Base-by-base conservation (phyloP, 805 yeast species). In the Nematodospora valgi region DNA sequence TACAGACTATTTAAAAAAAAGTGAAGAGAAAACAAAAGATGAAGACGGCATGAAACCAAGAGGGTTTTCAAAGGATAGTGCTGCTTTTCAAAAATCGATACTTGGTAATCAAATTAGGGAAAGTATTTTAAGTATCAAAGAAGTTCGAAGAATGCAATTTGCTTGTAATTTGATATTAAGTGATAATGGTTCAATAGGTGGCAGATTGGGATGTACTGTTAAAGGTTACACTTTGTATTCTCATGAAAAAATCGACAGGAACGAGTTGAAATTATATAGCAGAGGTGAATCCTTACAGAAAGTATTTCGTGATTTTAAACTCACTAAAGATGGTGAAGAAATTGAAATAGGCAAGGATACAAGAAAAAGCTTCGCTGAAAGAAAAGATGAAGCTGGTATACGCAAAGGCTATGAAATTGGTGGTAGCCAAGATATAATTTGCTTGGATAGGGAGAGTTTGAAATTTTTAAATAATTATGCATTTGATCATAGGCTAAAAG, bases 211-310 rank as follows among this genome's bases (percentile, higher is more conserved):
- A 0, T 72, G 91, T 31, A 82, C 87, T 0, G 68, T 89, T 1
- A 76, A 74, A 45, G 97, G 95, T 0, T 84, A 78, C 48, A 59
- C 82, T 0, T 66, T 84, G n/a, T 74, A 72, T 41, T 64, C 69
- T 6, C 77, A 75, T 34, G 81, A 80, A 39, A 70, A 64, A 27
- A 23, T 33, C 4, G 49, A 76, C 0, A 65, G 70, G 13, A 59
- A 72, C 10, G 39, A 32, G 11, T 31, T 42, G 7, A 22, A 29
- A 19, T 32, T 37, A 21, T 37, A 39, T 28, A 39, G 37, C 3
- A 53, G 57, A 10, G 40, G 33, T 30, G 42, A 40, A 21, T 20
- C 33, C 6, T 62, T 76, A 33, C 65, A 69, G 44, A 64, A 74
- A 12, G 89, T 80, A 0, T 70, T 72, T 32, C 58, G 73, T 0